Evolutionary conservation across 2,329 filamentous ascomycete genomes (phyloP), one percentile per base, ranked within the genome.

Genomic region (Pyrenophora tritici-repentis): DNA sequence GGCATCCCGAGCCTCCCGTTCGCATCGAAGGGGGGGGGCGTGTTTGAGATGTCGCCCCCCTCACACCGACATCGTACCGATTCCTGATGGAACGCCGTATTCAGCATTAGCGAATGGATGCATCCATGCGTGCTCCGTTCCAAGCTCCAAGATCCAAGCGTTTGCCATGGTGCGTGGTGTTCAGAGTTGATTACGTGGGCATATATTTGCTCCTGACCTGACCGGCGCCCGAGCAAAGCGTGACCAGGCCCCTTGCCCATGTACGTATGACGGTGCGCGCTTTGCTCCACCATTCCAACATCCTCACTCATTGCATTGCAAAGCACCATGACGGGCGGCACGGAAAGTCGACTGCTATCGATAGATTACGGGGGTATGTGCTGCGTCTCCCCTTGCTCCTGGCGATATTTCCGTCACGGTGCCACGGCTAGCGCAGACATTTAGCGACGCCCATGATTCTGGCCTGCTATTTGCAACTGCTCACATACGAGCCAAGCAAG

Each of bases 361-460:
- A 59, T 61, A 56, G 42, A 56, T 61, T 55, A 53, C 55, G 53
- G 56, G 53, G 53, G 51, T 10, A 10, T 29, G 26, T 61, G 53
- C 50, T 57, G 55, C 61, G 55, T 53, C 41, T 47, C 32, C 26
- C 43, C 42, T 51, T 47, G 42, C 55, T 61, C 59, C 66, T 59
- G 67, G 61, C 56, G 31, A 58, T 56, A 48, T 47, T 55, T 46
- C 59, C 56, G 58, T 64, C 60, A 65, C 59, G 51, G 63, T 70
- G 62, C 59, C 67, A 70, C 65, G 53, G 56, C 65, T 68, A 67
- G 66, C 61, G 66, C 55, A 60, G 56, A 50, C 43, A n/a, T 53
- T 46, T 57, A 57, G 55, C 57, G 54, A 54, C 50, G 49, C 40
- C 47, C 55, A 53, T 53, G 43, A 54, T 50, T 45, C 38, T 56